Conservation (phyloP, 2,329 filamentous ascomycete species). For the Fusarium bactridioides region DNA sequence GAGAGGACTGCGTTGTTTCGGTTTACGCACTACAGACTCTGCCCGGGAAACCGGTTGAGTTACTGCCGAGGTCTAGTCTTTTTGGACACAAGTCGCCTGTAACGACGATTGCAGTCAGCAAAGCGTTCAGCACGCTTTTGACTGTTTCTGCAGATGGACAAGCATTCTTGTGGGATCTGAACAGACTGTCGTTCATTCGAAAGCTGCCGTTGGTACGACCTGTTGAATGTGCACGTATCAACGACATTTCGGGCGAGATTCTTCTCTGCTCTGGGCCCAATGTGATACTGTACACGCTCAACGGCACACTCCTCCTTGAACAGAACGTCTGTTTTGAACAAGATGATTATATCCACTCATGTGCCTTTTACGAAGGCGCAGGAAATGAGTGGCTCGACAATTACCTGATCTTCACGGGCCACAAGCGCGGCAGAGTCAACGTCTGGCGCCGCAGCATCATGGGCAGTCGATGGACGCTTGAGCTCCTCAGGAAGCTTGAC, state of each 20-base stretch:
- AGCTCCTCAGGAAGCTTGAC: slow-evolving; percentile 82
- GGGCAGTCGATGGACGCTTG: slow-evolving; percentile 74
- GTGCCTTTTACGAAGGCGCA: slow-evolving; percentile 91
- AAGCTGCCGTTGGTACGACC: slow-evolving; percentile 68
- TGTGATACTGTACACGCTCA: slow-evolving; percentile 84
- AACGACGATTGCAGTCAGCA: slow-evolving; percentile 81
- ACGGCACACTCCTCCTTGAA: slow-evolving; percentile 82
- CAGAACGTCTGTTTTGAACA: slow-evolving; percentile 76
- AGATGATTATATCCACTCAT: slow-evolving; percentile 81
- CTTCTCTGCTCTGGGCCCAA: slow-evolving; percentile 81
- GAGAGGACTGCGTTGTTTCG: slow-evolving; percentile 89
- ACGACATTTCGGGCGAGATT: slow-evolving; percentile 90
- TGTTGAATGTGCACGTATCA: slow-evolving; percentile 81
- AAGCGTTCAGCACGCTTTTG: slow-evolving; percentile 87
- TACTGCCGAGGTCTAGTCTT: slow-evolving; percentile 79
- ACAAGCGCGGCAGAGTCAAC: slow-evolving; percentile 83
- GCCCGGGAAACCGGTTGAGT: slow-evolving; percentile 74
- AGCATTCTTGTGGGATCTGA: slow-evolving; percentile 92
- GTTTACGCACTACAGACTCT: slow-evolving; percentile 77
- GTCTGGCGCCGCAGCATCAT: slow-evolving; percentile 69
- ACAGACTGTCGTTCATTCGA: slow-evolving; percentile 85
- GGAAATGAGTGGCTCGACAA: slow-evolving; percentile 92
- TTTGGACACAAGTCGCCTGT: slow-evolving; percentile 92
- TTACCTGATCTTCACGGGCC: slow-evolving; percentile 87
- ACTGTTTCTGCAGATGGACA: slow-evolving; percentile 84